Base-by-base conservation (phyloP, 371 early-diverging fungal species). In the Lichtheimia hyalospora region DNA sequence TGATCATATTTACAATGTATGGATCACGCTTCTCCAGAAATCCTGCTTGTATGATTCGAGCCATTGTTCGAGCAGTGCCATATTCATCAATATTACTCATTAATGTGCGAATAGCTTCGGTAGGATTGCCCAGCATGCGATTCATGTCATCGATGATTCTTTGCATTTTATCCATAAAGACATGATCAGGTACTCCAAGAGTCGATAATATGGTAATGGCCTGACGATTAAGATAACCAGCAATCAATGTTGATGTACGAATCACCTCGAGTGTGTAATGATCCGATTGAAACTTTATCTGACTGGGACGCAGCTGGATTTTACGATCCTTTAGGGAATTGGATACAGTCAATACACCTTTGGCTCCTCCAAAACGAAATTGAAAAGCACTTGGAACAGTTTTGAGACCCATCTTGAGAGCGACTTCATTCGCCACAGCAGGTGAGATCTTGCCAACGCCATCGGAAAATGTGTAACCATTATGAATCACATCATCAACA, bases 301-400 rank as follows among this genome's bases (percentile, higher is more conserved):
- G 88, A 62, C 87, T 87, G 0, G 82, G 84, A 5, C 93, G 82
- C 15, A 90, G 63, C 24, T 82, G 75, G 2, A 87, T 66, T 41
- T 64, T 42, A 3, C 66, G 64, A 0, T 71, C 74, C 2, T 41
- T 42, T 16, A 85, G 39, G 0, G 12, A 21, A 1, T 71, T 60
- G 40, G 69, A 67, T 0, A 82, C 52, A 0, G 76, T 73, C 18
- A 92, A 58, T 0, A 90, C 88, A 15, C 95, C 95, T 71, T 96
- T 96, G 24, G 84, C 86, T 7, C 94, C 94, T 14, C 84, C 93
- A 8, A 90, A 65, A 44, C 95, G 84, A 41, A 94, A 87, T 66
- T 96, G 95, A 49, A 90, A 87, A 1, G 93, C 94, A 21, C 83
- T 77, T 0, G 94, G 94, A 0, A 74, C 56, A 0, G 63, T 55